Evolutionary conservation across 129 eudicot genomes (phyloP), one percentile per base, ranked within the genome.

Genomic region (Pulicaria dysenterica): DNA sequence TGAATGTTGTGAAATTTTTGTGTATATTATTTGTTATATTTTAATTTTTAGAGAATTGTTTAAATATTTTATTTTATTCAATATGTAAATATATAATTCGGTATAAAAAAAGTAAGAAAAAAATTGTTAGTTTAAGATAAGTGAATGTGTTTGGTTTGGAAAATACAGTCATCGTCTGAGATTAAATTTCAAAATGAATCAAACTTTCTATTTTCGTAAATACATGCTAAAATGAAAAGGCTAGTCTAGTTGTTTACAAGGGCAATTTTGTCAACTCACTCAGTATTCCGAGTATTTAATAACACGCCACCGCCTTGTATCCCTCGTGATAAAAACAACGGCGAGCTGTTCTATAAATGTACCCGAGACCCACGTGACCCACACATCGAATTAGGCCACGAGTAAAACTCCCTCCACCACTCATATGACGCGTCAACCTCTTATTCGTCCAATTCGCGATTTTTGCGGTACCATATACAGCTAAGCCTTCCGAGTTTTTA

Each of bases 321-420:
- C 66, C 64, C 79, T 65, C 73, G 79, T 65, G 73, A 75, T 63
- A 61, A 62, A 73, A 73, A 65, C 73, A 76, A 65, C n/a, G 57
- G 74, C 68, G 58, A 7, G 80, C 57, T 46, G 46, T 37, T 16
- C 67, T 43, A 75, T 36, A 37, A 66, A 56, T 65, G 67, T 75
- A 53, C 44, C 49, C 49, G 34, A 46, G 76, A 54, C 61, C 77
- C 81, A 75, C 81, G 73, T 69, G 84, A 75, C 69, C 66, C 49
- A 56, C 66, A 49, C 71, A 58, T 69, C 63, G 63, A 57, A 75
- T 81, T 70, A 34, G 68, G 73, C 76, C 81, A 47, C 77, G 75
- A 73, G 83, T 58, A 65, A 65, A 79, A 73, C 64, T 79, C 31
- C 75, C 68, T 31, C 61, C 10, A 65, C 73, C 63, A 40, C 56